phyloP scores from a whole-genome alignment of 2,329 filamentous ascomycete genomes.

The Zopfia rhizophila region DNA sequence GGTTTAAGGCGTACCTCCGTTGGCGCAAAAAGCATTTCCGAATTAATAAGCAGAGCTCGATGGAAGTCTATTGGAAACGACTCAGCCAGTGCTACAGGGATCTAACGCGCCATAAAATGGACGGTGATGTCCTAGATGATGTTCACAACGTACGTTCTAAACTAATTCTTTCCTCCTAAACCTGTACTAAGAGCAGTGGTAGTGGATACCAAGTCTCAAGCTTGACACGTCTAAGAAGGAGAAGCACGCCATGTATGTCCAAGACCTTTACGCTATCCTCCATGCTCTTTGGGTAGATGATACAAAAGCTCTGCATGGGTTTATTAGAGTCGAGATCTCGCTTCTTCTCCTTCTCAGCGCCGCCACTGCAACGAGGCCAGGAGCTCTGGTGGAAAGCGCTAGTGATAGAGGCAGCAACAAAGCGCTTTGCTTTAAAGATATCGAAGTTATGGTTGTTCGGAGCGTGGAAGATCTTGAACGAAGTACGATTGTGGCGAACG shows the following conservation, averaged over 20 bases:
- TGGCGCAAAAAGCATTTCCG: constrained; percentile 23
- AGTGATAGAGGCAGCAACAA: constrained; percentile 25
- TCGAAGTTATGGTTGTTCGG: constrained; percentile 31
- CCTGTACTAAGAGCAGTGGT: constrained; percentile 17
- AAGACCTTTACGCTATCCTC: constrained; percentile 33
- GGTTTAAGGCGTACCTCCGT: constrained; percentile 29
- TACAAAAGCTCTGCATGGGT: constrained; percentile 28
- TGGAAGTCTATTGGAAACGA: constrained; percentile 27
- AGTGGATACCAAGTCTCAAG: constrained; percentile 29
- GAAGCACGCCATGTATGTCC: constrained; percentile 33
- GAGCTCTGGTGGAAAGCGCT: constrained; percentile 25
- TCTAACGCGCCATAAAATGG: constrained; percentile 20
- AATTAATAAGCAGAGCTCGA: constrained; percentile 26
- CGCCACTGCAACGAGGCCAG: constrained; percentile 27
- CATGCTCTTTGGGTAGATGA: constrained; percentile 30
- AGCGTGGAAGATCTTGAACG: constrained; percentile 19
- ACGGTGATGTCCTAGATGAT: constrained; percentile 22
- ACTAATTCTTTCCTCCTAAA: constrained; percentile 11
- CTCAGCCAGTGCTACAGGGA: constrained; percentile 23
- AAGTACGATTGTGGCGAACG: constrained; percentile 28
- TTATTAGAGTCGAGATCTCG: constrained; percentile 27
- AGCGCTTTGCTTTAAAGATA: constrained; percentile 29
- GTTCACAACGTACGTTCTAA: constrained; percentile 28
- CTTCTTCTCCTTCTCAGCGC: constrained; percentile 34
- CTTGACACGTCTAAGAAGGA: constrained; percentile 31